phyloP scores from a whole-genome alignment of 371 early-diverging fungal species.

The Lichtheimia corymbifera region DNA sequence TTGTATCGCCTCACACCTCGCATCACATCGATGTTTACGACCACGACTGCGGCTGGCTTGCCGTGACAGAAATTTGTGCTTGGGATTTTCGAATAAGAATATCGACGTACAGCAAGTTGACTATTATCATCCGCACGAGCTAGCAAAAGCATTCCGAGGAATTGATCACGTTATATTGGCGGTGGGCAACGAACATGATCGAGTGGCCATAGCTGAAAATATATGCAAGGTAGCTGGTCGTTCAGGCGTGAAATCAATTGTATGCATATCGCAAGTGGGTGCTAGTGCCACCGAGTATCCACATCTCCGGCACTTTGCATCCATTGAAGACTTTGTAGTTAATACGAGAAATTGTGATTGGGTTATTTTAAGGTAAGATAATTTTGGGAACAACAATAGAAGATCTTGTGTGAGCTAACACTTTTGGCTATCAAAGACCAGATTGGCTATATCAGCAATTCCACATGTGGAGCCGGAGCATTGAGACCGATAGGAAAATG shows the following conservation, averaged over 20 bases:
- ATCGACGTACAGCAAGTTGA: conserved; percentile 39
- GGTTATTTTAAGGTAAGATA: conserved; percentile 40
- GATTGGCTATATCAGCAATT: conserved; percentile 48
- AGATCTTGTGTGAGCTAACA: not conserved
- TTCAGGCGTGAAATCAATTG: conserved; percentile 39
- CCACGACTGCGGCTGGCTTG: conserved; percentile 32
- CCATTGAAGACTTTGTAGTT: conserved; percentile 42
- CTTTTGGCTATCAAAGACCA: conserved; percentile 23
- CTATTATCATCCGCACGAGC: conserved; percentile 34
- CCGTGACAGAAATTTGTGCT: conserved; percentile 25
- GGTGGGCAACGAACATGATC: conserved; percentile 33
- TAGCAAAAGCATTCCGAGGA: conserved; percentile 39
- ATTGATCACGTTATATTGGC: conserved; percentile 37
- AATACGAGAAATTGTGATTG: conserved; percentile 27
- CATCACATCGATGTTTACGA: conserved; percentile 26
- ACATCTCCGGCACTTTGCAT: conserved; percentile 31
- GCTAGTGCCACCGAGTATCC: conserved; percentile 29
- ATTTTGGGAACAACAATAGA: not conserved
- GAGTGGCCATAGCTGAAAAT: conserved; percentile 27
- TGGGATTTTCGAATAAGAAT: conserved; percentile 28
- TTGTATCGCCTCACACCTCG: conserved; percentile 39
- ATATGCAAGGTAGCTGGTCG: conserved; percentile 32
- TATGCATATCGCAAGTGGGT: conserved; percentile 46
- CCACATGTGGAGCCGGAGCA: conserved; percentile 31
- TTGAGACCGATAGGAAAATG: conserved; percentile 25